Evolutionary conservation across 2,329 filamentous ascomycete species (phyloP).

Genomic region (Corynespora cassiicola): DNA sequence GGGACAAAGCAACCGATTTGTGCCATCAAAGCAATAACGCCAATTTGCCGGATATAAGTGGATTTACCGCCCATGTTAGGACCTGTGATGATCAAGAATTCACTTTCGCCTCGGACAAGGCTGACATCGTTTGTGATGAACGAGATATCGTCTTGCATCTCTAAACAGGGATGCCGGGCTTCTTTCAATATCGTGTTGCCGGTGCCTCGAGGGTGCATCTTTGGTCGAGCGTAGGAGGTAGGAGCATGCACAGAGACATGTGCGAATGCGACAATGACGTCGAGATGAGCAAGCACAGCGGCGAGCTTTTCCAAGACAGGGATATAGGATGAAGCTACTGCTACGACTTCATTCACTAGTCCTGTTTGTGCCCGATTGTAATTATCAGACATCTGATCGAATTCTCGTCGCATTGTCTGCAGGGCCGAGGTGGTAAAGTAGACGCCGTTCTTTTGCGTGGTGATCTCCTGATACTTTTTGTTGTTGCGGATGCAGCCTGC

Average conservation of each 20-base stretch:
- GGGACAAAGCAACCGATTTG: constrained; percentile 97
- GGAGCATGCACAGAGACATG: constrained; percentile 94
- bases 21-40: constrained; percentile 95
- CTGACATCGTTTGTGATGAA: constrained; percentile 98
- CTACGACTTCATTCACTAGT: constrained; percentile 89
- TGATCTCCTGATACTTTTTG: constrained; percentile 88
- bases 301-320: constrained; percentile 91
- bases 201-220: constrained; percentile 84
- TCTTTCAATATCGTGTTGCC: constrained; percentile 91
- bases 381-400: constrained; percentile 90
- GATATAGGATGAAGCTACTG: constrained; percentile 91
- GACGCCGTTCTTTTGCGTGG: constrained; percentile 98
- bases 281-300: constrained; percentile 86
- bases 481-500: constrained; percentile 94
- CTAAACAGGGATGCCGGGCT: constrained; percentile 95
- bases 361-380: constrained; percentile 95
- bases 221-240: constrained; percentile 87
- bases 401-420: constrained; percentile 82
- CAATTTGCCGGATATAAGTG: constrained; percentile 96
- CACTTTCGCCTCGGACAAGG: constrained; percentile 77
- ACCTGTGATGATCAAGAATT: constrained; percentile 95
- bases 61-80: constrained; percentile 99
- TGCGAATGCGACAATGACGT: constrained; percentile 93
- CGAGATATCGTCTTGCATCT: constrained; percentile 97
- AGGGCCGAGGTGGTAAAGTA: constrained; percentile 92